Percentiles rank a stretch among this genome's conserved stretches.
phyloP scores from a whole-genome alignment of 2,329 filamentous ascomycete genomes.

The Ophiocordyceps camponoti-floridani region DNA sequence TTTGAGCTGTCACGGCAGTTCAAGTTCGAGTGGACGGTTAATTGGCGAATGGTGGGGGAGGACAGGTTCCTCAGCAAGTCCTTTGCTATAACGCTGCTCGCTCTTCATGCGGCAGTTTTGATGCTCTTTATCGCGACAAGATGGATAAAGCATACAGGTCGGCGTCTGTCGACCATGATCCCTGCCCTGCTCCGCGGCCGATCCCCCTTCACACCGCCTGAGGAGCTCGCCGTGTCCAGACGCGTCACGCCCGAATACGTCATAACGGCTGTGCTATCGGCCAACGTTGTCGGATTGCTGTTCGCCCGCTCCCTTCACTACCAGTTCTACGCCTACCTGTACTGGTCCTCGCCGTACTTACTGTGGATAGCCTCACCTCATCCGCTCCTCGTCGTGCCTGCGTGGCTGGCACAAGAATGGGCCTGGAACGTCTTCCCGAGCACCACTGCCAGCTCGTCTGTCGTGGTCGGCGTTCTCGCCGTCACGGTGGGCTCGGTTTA shows the following conservation, averaged over 20 bases:
- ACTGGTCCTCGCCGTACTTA: conserved; percentile 75
- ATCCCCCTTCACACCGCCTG: conserved; percentile 26
- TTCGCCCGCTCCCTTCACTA: conserved; percentile 84
- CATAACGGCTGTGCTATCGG: conserved; percentile 57
- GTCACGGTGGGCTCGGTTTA: conserved; percentile 47
- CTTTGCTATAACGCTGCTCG: conserved; percentile 53
- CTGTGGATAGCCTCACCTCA: conserved; percentile 62
- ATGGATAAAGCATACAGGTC: conserved; percentile 55
- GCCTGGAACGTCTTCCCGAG: conserved; percentile 94
- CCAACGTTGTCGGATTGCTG: conserved; percentile 63
- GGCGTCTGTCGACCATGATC: conserved; percentile 36
- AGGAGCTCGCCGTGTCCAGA: conserved; percentile 37
- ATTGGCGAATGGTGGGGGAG: conserved; percentile 92
- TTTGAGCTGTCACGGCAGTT: conserved; percentile 88
- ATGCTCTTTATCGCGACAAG: conserved; percentile 43
- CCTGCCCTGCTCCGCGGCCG: conserved; percentile 20
- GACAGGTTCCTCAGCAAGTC: conserved; percentile 50
- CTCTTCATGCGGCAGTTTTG: conserved; percentile 47
- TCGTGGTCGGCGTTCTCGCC: conserved; percentile 54
- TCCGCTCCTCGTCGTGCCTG: conserved; percentile 43
- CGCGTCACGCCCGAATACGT: conserved; percentile 54
- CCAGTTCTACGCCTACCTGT: conserved; percentile 86
- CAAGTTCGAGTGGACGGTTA: conserved; percentile 96
- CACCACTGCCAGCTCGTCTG: conserved; percentile 31
- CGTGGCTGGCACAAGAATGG: conserved; percentile 75